These are phyloP conservation scores for Physcomitrellopsis africana DNA, from an alignment of 225 moss, liverwort and hornwort genomes.

Conservation along the genomic window DNA sequence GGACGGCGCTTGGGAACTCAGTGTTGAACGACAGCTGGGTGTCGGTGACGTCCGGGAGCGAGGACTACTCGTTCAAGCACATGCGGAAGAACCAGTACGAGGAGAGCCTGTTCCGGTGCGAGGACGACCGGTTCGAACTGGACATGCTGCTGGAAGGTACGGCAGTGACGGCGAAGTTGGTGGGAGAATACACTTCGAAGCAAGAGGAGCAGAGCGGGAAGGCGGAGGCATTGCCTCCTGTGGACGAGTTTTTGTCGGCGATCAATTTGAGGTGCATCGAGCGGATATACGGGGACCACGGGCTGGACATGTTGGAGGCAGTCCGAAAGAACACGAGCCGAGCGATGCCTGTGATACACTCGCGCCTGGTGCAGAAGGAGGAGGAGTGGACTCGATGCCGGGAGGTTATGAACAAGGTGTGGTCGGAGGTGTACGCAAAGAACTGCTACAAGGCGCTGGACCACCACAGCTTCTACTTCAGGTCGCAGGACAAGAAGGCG, in stretches of 20 bases:
- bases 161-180: conserved; percentile 60
- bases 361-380: conserved; percentile 82
- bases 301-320: conserved; percentile 82
- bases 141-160: conserved; percentile 89
- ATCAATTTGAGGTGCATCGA: conserved; percentile 84
- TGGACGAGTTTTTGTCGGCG: conserved; percentile 72
- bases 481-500: conserved; percentile 93
- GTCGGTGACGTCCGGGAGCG: conserved; percentile 95
- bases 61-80: conserved; percentile 88
- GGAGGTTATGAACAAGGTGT: conserved; percentile 92
- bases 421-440: conserved; percentile 92
- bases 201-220: conserved; percentile 58
- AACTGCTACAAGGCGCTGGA: conserved; percentile 94
- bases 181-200: conserved; percentile 60
- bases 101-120: conserved; percentile 86
- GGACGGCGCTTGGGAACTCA: conserved; percentile 70
- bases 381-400: conserved; percentile 86
- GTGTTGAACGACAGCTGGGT: conserved; percentile 94
- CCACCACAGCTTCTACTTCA: conserved; percentile 96
- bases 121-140: conserved; percentile 90
- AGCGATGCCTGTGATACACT: conserved; percentile 77
- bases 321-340: conserved; percentile 54
- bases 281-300: conserved; percentile 95
- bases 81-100: conserved; percentile 95
- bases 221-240: conserved; percentile 42